Base-by-base conservation (phyloP, 2,329 filamentous ascomycete species). In the Fusarium tjaetaba region DNA sequence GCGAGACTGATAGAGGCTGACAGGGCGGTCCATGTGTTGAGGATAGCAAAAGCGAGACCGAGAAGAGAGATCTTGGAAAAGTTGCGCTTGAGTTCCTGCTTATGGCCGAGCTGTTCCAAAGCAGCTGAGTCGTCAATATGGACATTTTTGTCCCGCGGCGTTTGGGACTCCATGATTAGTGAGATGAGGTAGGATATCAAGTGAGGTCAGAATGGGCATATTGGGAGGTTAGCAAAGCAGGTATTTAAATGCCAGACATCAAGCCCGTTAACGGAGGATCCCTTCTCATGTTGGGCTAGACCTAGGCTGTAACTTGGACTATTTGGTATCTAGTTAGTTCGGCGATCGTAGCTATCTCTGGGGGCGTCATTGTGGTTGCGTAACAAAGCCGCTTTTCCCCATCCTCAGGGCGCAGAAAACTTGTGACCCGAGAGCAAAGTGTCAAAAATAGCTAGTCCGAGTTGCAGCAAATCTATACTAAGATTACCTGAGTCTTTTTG, bases 21-120 rank as follows among this genome's bases (percentile, higher is more conserved):
- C 51, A 87, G 81, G 11, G 86, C 86, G 0, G 85, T 86, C 85
- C 85, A 87, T 63, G 83, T 85, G 80, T 87, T 86, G 70, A 87
- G 83, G 56, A 86, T 86, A 69, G 85, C 84, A 65, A 86, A 86
- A 14, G 84, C 85, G 30, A 86, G 81, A 14, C 85, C 85, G 7
- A 86, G 81, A 82, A 87, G 86, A 34, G 82, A 86, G 8, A 86
- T 62, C 76, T 83, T 83, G 66, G 84, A 86, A 68, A 88, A 88
- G 77, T 86, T 87, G 53, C 86, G 83, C 75, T 84, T 81, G 20
- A 88, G 80, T 76, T 88, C 84, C 74, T 86, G 84, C 78, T 84
- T 86, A 63, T 87, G 84, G 52, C 86, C 86, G 46, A 87, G 78
- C 20, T 82, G 79, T 67, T 83, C 83, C 22, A 87, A 80, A n/a